Base-by-base conservation (phyloP, 129 eudicot species). In the Logfia minima region DNA sequence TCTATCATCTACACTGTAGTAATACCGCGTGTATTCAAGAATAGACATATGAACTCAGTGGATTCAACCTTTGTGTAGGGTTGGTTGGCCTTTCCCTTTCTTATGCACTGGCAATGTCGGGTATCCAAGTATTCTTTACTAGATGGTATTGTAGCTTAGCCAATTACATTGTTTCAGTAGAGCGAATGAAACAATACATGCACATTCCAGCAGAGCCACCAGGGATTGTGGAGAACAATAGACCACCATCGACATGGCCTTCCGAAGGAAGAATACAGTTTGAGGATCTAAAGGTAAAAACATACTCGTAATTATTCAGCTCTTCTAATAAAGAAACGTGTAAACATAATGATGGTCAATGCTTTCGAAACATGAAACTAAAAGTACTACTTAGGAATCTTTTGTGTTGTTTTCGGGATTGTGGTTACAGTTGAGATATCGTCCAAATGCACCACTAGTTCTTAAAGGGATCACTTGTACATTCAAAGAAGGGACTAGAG, bases 71-170 rank as follows among this genome's bases (percentile, higher is more conserved):
- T 31, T 76, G 18, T 74, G 48, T 77, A 92, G 97, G 92, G 43
- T 87, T 92, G 79, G 91, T 89, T 52, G 97, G 97, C 63, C 91
- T 92, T 14, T 87, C 96, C 31, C 96, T 92, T 75, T 87, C 98
- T 9, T 89, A 92, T 78, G 98, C 98, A 32, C 81, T 92, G 8
- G 81, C 87, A 10, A 70, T 92, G 8, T 79, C 90, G 7, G 70
- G 81, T 26, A 76, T 86, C 53, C 98, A 90, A 76, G 93, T 92
- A 66, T 88, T 92, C 78, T 16, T 92, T 35, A 78, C 82, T 18
- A 80, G 93, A 78, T 87, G 90, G 96, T 88, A 88, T 52, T 84
- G 96, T 77, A 88, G 78, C 34, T 83, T 92, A 26, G 83, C 89
- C 35, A 92, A 88, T 66, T 86, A 86, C 63, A 75, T 88, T 6